Conservation (phyloP, 2,329 filamentous ascomycete genomes). For the Nemania serpens region DNA sequence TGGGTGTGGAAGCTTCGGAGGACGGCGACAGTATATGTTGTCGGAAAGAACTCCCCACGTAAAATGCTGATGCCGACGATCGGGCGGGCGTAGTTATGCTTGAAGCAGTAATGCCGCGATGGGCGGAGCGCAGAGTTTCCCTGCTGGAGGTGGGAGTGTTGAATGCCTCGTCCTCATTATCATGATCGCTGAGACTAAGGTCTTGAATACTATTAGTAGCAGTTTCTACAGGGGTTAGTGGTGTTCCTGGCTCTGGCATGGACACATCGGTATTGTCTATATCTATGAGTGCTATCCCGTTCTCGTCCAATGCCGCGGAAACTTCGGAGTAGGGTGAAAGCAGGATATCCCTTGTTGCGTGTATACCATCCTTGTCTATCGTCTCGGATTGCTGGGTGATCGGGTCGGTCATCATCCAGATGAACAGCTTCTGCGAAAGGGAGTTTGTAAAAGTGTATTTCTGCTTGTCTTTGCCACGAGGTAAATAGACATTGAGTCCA, state of each 20-base stretch:
- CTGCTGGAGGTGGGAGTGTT: too few relatives aligned
- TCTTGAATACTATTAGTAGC: too few relatives aligned
- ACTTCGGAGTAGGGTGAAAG: conserved; percentile 18
- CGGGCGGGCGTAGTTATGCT: too few relatives aligned
- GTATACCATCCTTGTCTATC: conserved; percentile 11
- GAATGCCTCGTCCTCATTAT: too few relatives aligned
- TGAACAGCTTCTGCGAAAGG: conserved; percentile 38
- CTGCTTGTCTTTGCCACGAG: conserved; percentile 35
- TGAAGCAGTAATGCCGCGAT: too few relatives aligned
- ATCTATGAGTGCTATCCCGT: conserved; percentile 25
- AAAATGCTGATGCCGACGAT: too few relatives aligned
- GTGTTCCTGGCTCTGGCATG: neutral
- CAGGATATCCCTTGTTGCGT: conserved; percentile 23
- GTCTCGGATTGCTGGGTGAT: conserved; percentile 10
- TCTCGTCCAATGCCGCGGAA: conserved; percentile 20
- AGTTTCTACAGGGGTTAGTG: too few relatives aligned
- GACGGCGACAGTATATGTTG: too few relatives aligned
- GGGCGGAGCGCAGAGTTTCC: too few relatives aligned
- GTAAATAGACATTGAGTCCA: conserved; percentile 40
- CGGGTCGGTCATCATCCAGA: conserved; percentile 44
- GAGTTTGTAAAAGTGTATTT: conserved; percentile 36
- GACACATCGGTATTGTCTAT: conserved; percentile 21
- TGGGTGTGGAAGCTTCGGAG: too few relatives aligned
- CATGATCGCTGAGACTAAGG: too few relatives aligned
- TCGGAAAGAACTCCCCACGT: too few relatives aligned